Percentiles rank a stretch among this genome's conserved stretches.
phyloP scores from a whole-genome alignment of 345 rosid genomes.

The Psidium friedrichsthalianum region DNA sequence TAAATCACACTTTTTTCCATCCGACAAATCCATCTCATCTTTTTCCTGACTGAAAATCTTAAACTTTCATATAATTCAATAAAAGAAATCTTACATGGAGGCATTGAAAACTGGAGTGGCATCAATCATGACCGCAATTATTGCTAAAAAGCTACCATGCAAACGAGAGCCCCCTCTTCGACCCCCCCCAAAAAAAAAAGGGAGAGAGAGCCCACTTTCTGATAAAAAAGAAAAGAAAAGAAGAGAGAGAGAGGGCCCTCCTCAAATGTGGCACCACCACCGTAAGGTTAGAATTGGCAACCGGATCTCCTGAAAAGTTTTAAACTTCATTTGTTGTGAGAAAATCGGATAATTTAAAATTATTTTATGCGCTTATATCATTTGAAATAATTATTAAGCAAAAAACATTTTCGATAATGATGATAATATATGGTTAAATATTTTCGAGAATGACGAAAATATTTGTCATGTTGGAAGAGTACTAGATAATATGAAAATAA shows the following conservation, averaged over 20 bases:
- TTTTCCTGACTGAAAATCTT: neutral
- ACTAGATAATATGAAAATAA: too few species aligned
- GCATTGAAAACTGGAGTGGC: neutral
- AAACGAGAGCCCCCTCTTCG: neutral
- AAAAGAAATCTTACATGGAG: neutral
- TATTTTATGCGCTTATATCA: neutral
- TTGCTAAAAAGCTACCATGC: constrained; percentile 23
- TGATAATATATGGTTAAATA: neutral
- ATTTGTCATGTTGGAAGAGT: neutral
- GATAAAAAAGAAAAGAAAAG: too few species aligned
- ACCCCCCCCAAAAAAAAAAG: too few species aligned
- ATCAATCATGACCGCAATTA: constrained; percentile 19
- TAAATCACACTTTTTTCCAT: neutral
- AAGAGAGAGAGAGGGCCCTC: neutral
- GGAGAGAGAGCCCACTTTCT: too few species aligned
- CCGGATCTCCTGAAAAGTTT: neutral
- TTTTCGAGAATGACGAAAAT: neutral
- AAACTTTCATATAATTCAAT: neutral
- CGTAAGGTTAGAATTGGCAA: neutral
- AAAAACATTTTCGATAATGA: neutral
- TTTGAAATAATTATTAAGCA: neutral
- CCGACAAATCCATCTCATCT: neutral
- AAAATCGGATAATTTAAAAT: neutral
- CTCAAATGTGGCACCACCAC: neutral
- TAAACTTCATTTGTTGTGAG: neutral